Percentiles rank a stretch among this genome's conserved stretches.
Evolutionary conservation across 1,284 basidiomycete species (phyloP).

Genomic region (Cutaneotrichosporon arboriforme): DNA sequence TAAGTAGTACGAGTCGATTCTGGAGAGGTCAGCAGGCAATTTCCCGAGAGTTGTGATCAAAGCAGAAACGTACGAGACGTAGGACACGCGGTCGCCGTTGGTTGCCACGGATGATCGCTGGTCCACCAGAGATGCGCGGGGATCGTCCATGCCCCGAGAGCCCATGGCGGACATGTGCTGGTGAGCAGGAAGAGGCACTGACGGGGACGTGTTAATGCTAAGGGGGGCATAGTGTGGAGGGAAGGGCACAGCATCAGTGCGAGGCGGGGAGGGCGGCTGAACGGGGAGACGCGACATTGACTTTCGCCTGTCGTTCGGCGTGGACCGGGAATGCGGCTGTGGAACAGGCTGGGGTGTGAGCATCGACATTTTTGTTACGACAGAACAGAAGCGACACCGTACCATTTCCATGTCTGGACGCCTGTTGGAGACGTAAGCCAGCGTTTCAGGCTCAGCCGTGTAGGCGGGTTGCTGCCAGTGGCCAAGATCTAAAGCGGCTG

Average conservation of each 20-base stretch:
- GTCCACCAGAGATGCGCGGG: conserved; percentile 6
- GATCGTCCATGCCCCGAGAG: background rate
- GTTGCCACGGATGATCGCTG: conserved; percentile 15
- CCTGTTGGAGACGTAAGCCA: background rate
- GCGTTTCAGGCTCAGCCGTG: background rate
- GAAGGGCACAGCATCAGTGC: conserved; percentile 11
- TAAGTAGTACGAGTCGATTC: conserved; percentile 32
- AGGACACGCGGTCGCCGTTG: conserved; percentile 24
- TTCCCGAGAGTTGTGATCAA: too few relatives aligned
- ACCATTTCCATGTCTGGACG: conserved; percentile 9
- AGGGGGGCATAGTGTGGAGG: conserved; percentile 3
- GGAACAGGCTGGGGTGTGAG: conserved; percentile 5
- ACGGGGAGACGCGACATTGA: background rate
- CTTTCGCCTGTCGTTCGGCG: too few relatives aligned
- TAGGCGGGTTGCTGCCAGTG: background rate
- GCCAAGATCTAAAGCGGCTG: conserved; percentile 9
- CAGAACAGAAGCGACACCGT: background rate
- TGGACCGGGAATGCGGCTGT: background rate
- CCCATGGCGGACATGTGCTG: background rate
- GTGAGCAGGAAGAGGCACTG: conserved; percentile 2
- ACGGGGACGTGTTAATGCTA: conserved; percentile 8
- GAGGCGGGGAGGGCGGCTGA: background rate
- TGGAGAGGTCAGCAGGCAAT: conserved; percentile 9
- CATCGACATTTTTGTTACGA: too few relatives aligned
- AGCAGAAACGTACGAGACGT: conserved; percentile 25